Evolutionary conservation across 2,329 filamentous ascomycete genomes (phyloP), one percentile per base, ranked within the genome.

Genomic region (Talaromyces sp.): DNA sequence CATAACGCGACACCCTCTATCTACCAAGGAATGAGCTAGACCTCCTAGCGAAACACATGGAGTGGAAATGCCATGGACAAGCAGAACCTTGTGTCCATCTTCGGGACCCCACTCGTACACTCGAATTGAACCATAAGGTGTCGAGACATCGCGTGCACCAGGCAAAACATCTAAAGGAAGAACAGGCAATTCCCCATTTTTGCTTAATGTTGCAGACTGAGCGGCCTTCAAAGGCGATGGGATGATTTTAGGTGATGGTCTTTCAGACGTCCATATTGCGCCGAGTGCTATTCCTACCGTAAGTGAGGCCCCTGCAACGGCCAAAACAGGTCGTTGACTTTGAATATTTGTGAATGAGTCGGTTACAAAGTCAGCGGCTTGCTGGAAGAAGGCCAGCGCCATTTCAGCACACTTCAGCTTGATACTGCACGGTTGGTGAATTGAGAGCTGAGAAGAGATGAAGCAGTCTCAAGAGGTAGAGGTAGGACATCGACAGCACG

Each of bases 51-150:
- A 84, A 58, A 93, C 80, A 67, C 88, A 88, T 0, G 92, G 92
- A 5, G 91, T 95, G 59, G 88, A 91, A 71, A 95, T 93, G 5
- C 92, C 92, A 75, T 94, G 92, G 17, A 96, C 78, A 29, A 96
- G 79, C 15, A 96, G 79, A 1, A 94, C 87, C 72, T 89, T 92
- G 31, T 87, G 84, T 1, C 91, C 91, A 40, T 84, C 79, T 66
- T 87, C 83, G 0, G 91, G 90, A 0, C 92, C 92, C 85, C 89
- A 95, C 80, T 96, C 92, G 74, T 92, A 94, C 2, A 91, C 88
- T 54, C 89, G 82, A 67, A 91, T 85, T 4, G 80, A 86, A 17
- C 92, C 91, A 73, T 91, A 93, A 1, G 79, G 79, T 7, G 73
- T 77, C 3, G 72, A 68, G 17, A 95, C 87, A 73, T 92, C 86